These are phyloP conservation scores for Beauveria bassiana DNA, from an alignment of 2,329 filamentous ascomycete species.

Conservation along the genomic window DNA sequence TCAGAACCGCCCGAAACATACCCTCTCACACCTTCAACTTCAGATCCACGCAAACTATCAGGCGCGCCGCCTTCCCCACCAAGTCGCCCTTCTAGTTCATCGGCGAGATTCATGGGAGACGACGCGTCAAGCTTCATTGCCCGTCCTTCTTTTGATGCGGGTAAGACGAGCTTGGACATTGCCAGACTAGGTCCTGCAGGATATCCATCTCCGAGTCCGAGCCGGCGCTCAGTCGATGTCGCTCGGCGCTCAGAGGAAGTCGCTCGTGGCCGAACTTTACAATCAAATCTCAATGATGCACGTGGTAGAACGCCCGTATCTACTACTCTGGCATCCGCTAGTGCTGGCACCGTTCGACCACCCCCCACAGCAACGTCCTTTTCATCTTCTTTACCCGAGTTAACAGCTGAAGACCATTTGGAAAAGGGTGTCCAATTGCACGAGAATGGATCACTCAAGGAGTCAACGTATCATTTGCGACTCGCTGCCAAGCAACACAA, in stretches of 20 bases:
- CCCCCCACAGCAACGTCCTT: conserved; percentile 34
- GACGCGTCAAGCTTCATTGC: conserved; percentile 27
- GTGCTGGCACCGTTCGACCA: conserved; percentile 43
- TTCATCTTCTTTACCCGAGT: conserved; percentile 55
- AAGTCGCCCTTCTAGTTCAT: conserved; percentile 51
- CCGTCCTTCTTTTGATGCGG: conserved; percentile 42
- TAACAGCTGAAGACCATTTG: conserved; percentile 81
- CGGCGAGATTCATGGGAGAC: conserved; percentile 31
- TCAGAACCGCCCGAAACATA: conserved; percentile 50
- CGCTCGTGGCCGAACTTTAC: conserved; percentile 37
- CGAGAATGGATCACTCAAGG: conserved; percentile 76
- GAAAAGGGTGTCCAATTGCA: conserved; percentile 85
- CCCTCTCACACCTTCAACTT: conserved; percentile 38
- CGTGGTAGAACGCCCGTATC: conserved; percentile 40
- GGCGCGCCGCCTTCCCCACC: conserved; percentile 54
- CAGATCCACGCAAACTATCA: conserved; percentile 35
- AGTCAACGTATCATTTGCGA: conserved; percentile 93
- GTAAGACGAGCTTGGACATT: conserved; percentile 43
- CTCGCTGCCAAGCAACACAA: conserved; percentile 79
- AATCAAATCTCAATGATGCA: conserved; percentile 30
- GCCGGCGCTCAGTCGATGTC: conserved; percentile 37
- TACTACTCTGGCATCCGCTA: conserved; percentile 40
- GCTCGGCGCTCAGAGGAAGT: conserved; percentile 40
- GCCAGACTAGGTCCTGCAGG: conserved; percentile 27
- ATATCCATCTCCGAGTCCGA: conserved; percentile 37